Conservation (phyloP, 805 yeast genomes). For the Wickerhamiella bombiphila region DNA sequence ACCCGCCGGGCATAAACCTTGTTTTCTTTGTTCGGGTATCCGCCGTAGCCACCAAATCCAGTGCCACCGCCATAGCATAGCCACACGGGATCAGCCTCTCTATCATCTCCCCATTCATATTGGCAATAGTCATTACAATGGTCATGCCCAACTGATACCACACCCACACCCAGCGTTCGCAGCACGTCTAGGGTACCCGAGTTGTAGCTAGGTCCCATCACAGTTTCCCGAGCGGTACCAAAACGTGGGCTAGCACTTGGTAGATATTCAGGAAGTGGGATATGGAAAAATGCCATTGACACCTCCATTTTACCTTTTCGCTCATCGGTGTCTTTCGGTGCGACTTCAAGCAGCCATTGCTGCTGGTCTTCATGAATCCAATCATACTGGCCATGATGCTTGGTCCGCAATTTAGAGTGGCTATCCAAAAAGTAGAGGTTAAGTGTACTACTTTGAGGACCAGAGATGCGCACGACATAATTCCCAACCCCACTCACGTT, state of each 20-base stretch:
- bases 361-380: constrained; percentile 64
- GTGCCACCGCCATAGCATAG: constrained; percentile 87
- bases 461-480: constrained; percentile 33
- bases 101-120: constrained; percentile 24
- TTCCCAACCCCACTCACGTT: constrained; percentile 75
- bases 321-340: constrained; percentile 15
- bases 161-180: constrained; percentile 53
- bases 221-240: constrained; percentile 57
- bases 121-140: constrained; percentile 89
- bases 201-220: constrained; percentile 64
- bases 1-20: constrained; percentile 74
- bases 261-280: constrained; percentile 77
- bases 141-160: constrained; percentile 81
- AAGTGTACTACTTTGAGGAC: constrained; percentile 19
- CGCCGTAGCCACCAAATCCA: constrained; percentile 95
- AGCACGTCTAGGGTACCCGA: constrained; percentile 50
- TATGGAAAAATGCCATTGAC: constrained; percentile 87
- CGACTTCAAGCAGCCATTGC: constrained; percentile 33
- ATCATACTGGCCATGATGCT: constrained; percentile 51
- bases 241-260: constrained; percentile 27
- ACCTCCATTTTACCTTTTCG: no score
- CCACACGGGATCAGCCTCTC: constrained; percentile 38
- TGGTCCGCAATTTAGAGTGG: constrained; percentile 49
- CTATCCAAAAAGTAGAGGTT: constrained; percentile 70
- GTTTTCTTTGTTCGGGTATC: constrained; percentile 32